These are phyloP conservation scores for Debaryomycetaceae sp. DNA, from an alignment of 1,139 yeast genomes.

Conservation along the genomic window DNA sequence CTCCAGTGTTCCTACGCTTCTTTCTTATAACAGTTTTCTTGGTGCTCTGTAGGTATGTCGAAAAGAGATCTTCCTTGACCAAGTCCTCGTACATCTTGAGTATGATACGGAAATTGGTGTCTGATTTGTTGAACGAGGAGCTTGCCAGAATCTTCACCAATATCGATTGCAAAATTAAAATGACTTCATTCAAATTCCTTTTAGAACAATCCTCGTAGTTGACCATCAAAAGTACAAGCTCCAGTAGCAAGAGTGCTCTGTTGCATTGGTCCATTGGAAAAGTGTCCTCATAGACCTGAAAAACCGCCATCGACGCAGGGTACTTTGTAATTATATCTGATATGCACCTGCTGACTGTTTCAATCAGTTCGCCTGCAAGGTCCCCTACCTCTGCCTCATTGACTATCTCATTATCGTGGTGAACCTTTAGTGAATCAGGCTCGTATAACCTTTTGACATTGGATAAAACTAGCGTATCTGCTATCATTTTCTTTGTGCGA, in stretches of 20 bases:
- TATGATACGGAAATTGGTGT: neutral
- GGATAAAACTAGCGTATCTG: conserved; percentile 1
- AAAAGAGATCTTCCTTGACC: neutral
- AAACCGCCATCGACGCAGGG: neutral
- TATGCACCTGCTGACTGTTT: neutral
- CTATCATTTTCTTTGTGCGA: neutral
- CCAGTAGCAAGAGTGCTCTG: neutral
- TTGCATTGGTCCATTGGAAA: neutral
- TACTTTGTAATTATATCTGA: neutral
- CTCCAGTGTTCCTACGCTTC: neutral
- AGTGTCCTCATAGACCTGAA: neutral
- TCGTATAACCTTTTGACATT: neutral
- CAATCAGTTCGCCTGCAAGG: neutral
- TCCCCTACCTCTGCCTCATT: neutral
- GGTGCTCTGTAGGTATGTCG: neutral
- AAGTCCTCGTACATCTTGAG: neutral
- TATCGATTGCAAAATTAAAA: neutral
- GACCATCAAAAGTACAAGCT: neutral
- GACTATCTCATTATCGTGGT: neutral
- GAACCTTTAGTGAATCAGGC: neutral
- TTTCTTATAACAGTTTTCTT: conserved; percentile 6
- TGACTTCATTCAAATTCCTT: neutral
- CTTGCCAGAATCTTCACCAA: neutral
- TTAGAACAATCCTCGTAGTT: neutral
- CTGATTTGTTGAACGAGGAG: neutral